Evolutionary conservation across 1,284 basidiomycete species (phyloP), one percentile per base, ranked within the genome.

Genomic region (Fistulinella cinereoalba): DNA sequence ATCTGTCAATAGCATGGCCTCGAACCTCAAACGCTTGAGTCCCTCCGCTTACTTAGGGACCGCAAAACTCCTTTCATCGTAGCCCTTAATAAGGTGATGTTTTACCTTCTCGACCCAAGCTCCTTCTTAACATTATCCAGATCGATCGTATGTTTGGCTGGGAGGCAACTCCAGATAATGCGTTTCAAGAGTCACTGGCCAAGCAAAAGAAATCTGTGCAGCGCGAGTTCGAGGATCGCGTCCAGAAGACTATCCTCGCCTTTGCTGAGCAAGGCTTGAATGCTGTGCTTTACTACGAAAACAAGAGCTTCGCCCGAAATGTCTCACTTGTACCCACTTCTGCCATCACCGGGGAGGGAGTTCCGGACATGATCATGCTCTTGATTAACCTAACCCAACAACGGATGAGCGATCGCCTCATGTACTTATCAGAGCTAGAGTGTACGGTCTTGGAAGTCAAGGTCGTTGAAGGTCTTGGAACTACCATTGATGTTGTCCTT

Each of bases 371-470:
- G 92, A 94, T 99, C 68, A 92, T 95, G 85, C 80, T 99, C 28
- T 85, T 99, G 64, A 83, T 98, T 70, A 95, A 97, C 68, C 79
- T 99, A 47, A 99, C 97, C 8, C 97, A 99, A 68, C 91, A 96
- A 70, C 84, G 97, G 51, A 98, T 99, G 96, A 95, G 89, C 65
- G 92, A 96, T 65, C 81, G 87, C 42, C 77, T 99, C 56, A 99
- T 99, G 97, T 99, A 98, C 72, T 81, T 99, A 48, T 93, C 94
- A 24, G 95, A 98, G 69, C 78, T 99, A 46, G 95, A 98, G 72
- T 98, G 95, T 69, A 99, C 97, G n/a, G 94, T 99, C 19, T 81
- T 99, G 46, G 97, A 99, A 70, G 97, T 99, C 68, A 99, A 99
- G 79, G 92, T 98, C 54, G 87, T 99, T 60, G 97, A 99, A 71